A percentile compares a stretch with the other conserved stretches of the same genome.
Conservation (phyloP, 768 basidiomycete genomes). For the Dioszegia hungarica region DNA sequence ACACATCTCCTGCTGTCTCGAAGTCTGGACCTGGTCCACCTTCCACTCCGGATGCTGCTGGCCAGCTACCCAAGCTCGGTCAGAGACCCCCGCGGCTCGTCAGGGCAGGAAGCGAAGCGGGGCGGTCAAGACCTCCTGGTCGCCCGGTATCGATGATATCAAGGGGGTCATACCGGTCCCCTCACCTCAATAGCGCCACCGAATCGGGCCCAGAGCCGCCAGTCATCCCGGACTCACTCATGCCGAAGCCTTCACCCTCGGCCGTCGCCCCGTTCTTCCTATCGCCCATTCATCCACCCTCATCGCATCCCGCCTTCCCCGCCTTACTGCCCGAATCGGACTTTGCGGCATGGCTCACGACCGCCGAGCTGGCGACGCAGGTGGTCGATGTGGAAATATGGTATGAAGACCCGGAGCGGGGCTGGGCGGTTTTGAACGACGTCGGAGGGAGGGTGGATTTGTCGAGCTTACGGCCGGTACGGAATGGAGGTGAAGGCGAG, state of each 20-base stretch:
- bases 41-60: background rate
- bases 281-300: constrained; percentile 68
- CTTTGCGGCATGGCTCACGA: constrained; percentile 58
- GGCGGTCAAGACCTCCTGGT: background rate
- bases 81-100: constrained; percentile 5
- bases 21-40: background rate
- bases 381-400: constrained; percentile 55
- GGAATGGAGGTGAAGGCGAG: background rate
- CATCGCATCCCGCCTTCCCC: constrained; percentile 72
- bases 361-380: constrained; percentile 54
- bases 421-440: constrained; percentile 25
- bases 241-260: no score
- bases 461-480: constrained; percentile 13
- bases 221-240: no score
- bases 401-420: constrained; percentile 25
- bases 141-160: constrained; percentile 4
- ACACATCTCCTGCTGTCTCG: background rate
- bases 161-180: background rate
- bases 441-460: constrained; percentile 22
- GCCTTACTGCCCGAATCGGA: constrained; percentile 58
- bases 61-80: background rate
- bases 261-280: background rate
- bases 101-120: background rate
- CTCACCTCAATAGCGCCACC: background rate
- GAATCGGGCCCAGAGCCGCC: no score